These are phyloP conservation scores for Claviceps digitariae DNA, from an alignment of 2,329 filamentous ascomycete species.

Conservation along the genomic window DNA sequence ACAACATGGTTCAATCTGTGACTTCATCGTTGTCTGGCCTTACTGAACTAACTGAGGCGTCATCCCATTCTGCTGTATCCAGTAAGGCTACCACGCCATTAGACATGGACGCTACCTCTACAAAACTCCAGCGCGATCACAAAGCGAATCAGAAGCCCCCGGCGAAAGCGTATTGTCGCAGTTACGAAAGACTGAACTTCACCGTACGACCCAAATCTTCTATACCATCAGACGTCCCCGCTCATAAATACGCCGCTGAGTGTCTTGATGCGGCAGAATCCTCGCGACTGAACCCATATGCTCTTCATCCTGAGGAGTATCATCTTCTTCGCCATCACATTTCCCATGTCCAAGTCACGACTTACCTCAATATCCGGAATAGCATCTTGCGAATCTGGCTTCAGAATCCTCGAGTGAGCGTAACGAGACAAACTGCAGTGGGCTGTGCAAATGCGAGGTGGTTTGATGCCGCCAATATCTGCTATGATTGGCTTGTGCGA, in stretches of 20 bases:
- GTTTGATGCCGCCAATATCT: conserved; percentile 78
- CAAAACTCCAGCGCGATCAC: conserved; percentile 11
- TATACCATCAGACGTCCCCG: conserved; percentile 61
- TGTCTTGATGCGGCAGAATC: conserved; percentile 82
- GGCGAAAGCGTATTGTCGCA: conserved; percentile 15
- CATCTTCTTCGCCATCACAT: conserved; percentile 66
- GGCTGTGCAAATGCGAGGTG: conserved; percentile 82
- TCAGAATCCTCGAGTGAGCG: conserved; percentile 67
- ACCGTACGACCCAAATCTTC: conserved; percentile 66
- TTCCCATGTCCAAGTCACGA: conserved; percentile 78
- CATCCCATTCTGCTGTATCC: conserved; percentile 37
- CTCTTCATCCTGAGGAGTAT: conserved; percentile 76
- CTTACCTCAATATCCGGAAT: conserved; percentile 92
- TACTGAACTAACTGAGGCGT: conserved; percentile 42
- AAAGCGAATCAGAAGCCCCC: conserved; percentile 8
- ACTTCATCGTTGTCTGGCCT: conserved; percentile 39
- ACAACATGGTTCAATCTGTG: conserved; percentile 26
- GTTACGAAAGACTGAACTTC: conserved; percentile 27
- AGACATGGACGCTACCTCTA: conserved; percentile 22
- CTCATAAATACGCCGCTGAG: conserved; percentile 75
- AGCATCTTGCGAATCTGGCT: conserved; percentile 85
- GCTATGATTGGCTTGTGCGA: conserved; percentile 83
- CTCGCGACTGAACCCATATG: conserved; percentile 79
- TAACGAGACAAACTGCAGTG: conserved; percentile 73
- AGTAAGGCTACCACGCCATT: conserved; percentile 52